These are phyloP conservation scores for Adiantum capillusveneris DNA, from an alignment of 75 land plant genomes.

Conservation along the genomic window DNA sequence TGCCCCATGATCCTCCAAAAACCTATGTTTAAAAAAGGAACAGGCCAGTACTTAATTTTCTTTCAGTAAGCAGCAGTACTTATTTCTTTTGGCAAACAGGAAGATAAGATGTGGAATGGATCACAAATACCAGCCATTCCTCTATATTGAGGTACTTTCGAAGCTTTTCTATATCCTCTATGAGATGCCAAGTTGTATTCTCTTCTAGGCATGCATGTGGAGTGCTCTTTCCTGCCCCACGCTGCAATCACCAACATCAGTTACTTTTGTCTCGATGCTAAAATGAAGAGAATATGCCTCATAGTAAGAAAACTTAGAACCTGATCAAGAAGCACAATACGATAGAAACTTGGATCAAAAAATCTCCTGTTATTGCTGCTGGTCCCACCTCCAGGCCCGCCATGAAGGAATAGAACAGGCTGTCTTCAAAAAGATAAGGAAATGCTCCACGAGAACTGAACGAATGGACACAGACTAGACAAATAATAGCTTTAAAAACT, in stretches of 20 bases:
- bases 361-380: slow-evolving; percentile 29
- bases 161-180: slow-evolving; percentile 33
- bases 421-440: slow-evolving; percentile 9
- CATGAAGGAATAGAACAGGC: slow-evolving; percentile 41
- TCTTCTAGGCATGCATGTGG: slow-evolving; percentile 48
- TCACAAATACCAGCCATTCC: slow-evolving; percentile 35
- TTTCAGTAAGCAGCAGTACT: no score
- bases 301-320: slow-evolving; percentile 8
- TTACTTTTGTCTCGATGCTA: no score
- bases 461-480: background rate
- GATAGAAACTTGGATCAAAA: slow-evolving; percentile 38
- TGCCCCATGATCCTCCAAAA: slow-evolving; percentile 51
- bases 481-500: no score
- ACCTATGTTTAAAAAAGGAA: slow-evolving; percentile 15
- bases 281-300: background rate
- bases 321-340: slow-evolving; percentile 43
- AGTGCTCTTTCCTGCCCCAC: slow-evolving; percentile 43
- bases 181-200: slow-evolving; percentile 45
- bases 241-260: slow-evolving; percentile 10
- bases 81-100: no score
- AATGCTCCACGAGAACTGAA: background rate
- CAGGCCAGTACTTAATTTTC: no score
- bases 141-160: slow-evolving; percentile 33
- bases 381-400: slow-evolving; percentile 47
- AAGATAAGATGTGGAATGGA: no score